Base-by-base conservation (phyloP, 164 flowering plant species). In the Macadamia tetraphylla region DNA sequence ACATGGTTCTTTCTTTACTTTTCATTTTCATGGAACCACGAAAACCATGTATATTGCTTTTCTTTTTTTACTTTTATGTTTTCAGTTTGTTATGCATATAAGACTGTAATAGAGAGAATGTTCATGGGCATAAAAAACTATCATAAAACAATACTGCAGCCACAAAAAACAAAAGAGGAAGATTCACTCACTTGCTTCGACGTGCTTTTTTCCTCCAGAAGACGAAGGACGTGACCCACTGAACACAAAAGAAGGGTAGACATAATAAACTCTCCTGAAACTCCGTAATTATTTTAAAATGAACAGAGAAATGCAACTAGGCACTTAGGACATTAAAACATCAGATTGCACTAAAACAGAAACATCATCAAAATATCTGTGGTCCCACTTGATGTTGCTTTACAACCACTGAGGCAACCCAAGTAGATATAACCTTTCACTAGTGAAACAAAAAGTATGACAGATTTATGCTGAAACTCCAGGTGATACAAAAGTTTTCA, bases 171-270 rank as follows among this genome's bases (percentile, higher is more conserved):
- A 29, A 23, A 6, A 66, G 30, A 56, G 23, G 62, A 32, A 5
- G 29, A 70, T 63, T 7, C 30, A 81, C 98, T 83, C 78, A 94
- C 98, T 85, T 94, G 94, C 85, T 87, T 77, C 71, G 82, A 14
- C 74, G 85, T 64, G 93, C 86, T 76, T 76, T 88, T 76, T 73
- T 92, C 78, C 83, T 92, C 96, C 97, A 90, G 76, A 85, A 86
- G 62, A 88, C 70, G 52, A 86, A 75, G 51, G 95, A 85, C 49
- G 72, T 68, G n/a, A 88, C 53, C 90, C 94, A 90, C 99, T 94
- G 90, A 65, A 80, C 60, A 75, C 6, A 68, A 58, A 67, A 63
- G 18, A 67, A 13, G 44, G 40, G 17, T 23, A 65, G 17, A 60
- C 3, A 51, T 3, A 51, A 51, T 6, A 13, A 70, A 30, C 29